phyloP scores from a whole-genome alignment of 257 asterid genomes.

The Gentiana straminea region DNA sequence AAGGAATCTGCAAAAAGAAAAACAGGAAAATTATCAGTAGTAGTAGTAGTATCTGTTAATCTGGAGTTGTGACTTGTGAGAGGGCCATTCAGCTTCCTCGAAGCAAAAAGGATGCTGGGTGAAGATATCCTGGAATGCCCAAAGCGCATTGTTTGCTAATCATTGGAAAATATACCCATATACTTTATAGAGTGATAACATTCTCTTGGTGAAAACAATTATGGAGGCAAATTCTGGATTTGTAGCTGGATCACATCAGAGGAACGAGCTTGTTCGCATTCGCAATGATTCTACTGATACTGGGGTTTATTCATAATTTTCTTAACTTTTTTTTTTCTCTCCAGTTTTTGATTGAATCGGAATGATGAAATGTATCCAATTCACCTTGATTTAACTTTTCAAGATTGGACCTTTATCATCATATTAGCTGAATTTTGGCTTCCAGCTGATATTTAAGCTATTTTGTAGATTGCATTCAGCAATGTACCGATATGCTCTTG shows the following conservation, averaged over 20 bases:
- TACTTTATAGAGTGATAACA: not conserved
- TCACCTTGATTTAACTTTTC: not conserved
- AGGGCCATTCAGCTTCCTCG: constrained; percentile 18
- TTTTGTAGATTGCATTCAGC: constrained; percentile 4
- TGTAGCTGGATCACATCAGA: constrained; percentile 86
- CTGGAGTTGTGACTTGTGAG: not conserved
- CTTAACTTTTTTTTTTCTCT: constrained; percentile 2
- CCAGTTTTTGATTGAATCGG: constrained; percentile 26
- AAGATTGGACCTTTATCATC: constrained; percentile 12
- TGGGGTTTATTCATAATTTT: constrained; percentile 40
- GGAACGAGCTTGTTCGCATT: constrained; percentile 58
- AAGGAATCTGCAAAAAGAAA: constrained; percentile 7
- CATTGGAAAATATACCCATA: constrained; percentile 5
- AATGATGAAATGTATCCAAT: constrained; percentile 1
- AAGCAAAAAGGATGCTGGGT: not conserved
- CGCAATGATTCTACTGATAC: constrained; percentile 63
- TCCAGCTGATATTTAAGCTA: constrained; percentile 6
- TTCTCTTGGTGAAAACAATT: constrained; percentile 4
- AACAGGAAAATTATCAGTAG: constrained; percentile 1
- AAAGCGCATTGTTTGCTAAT: constrained; percentile 1
- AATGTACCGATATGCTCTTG: not conserved
- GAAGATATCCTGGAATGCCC: constrained; percentile 15
- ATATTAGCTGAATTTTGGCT: constrained; percentile 8
- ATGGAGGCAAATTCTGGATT: constrained; percentile 80
- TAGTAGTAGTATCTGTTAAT: too few species aligned